Percentiles rank a stretch among this genome's conserved stretches.
phyloP scores from a whole-genome alignment of 2,329 filamentous ascomycete species.

The Pseudogymnoascus sp. region DNA sequence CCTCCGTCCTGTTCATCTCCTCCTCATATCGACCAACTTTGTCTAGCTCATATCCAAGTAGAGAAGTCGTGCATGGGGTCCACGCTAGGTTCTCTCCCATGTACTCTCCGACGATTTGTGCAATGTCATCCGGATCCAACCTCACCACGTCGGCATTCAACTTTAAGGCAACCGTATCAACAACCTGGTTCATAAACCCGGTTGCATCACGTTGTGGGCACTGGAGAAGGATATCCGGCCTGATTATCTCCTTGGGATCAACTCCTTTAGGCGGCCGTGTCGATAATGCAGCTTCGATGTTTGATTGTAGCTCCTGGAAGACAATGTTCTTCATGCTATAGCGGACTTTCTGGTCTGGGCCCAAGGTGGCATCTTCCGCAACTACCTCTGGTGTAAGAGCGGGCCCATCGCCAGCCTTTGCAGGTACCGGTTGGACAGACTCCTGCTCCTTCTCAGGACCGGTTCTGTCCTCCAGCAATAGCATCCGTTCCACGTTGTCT shows the following conservation, averaged over 20 bases:
- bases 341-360: background rate
- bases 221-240: constrained; percentile 49
- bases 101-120: constrained; percentile 60
- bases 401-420: background rate
- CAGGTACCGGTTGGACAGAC: background rate
- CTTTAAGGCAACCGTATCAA: constrained; percentile 53
- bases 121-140: constrained; percentile 61
- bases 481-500: constrained; percentile 2
- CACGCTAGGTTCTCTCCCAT: constrained; percentile 50
- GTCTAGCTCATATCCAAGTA: constrained; percentile 48
- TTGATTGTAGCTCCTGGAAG: background rate
- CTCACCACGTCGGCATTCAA: constrained; percentile 58
- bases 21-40: constrained; percentile 45
- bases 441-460: background rate
- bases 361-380: background rate
- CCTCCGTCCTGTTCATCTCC: constrained; percentile 40
- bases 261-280: constrained; percentile 30
- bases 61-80: constrained; percentile 39
- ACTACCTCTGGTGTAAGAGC: background rate
- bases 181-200: constrained; percentile 47
- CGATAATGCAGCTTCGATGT: background rate
- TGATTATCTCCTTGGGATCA: constrained; percentile 33
- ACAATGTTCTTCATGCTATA: background rate
- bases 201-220: constrained; percentile 49
- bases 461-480: background rate